Evolutionary conservation across 2,329 filamentous ascomycete genomes (phyloP).

Genomic region (Exophiala oligosperma): DNA sequence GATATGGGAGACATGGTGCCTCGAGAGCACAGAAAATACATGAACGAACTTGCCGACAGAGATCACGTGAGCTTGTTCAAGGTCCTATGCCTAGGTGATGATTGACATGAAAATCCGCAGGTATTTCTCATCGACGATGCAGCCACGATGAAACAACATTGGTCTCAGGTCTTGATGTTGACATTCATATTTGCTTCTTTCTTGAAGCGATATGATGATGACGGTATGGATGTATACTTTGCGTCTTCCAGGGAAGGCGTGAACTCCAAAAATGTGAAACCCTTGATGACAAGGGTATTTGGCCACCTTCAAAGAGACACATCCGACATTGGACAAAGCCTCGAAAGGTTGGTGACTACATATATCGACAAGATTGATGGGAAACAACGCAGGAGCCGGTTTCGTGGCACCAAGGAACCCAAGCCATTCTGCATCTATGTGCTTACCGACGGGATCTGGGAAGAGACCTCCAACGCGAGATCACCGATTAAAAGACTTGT

Average conservation of each 20-base stretch:
- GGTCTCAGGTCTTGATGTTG: background rate
- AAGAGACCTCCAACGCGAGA: background rate
- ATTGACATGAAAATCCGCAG: background rate
- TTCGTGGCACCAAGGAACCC: background rate
- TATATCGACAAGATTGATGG: background rate
- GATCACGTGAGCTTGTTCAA: background rate
- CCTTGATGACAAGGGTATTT: background rate
- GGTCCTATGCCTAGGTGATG: background rate
- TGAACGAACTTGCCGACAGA: background rate
- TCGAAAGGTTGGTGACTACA: background rate
- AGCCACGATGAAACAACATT: background rate
- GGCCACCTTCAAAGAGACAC: background rate
- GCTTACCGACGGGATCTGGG: background rate
- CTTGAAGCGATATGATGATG: background rate
- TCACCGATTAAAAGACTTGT: background rate
- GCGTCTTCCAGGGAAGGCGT: background rate
- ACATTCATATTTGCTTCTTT: background rate
- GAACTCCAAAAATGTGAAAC: background rate
- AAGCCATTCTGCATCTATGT: background rate
- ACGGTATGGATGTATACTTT: background rate
- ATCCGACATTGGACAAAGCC: background rate
- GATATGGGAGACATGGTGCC: background rate
- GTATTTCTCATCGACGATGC: background rate
- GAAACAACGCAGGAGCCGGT: background rate
- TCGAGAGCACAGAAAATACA: background rate